Conservation (phyloP, 176 grass and related monocot genomes). For the Pontederia paniculata region DNA sequence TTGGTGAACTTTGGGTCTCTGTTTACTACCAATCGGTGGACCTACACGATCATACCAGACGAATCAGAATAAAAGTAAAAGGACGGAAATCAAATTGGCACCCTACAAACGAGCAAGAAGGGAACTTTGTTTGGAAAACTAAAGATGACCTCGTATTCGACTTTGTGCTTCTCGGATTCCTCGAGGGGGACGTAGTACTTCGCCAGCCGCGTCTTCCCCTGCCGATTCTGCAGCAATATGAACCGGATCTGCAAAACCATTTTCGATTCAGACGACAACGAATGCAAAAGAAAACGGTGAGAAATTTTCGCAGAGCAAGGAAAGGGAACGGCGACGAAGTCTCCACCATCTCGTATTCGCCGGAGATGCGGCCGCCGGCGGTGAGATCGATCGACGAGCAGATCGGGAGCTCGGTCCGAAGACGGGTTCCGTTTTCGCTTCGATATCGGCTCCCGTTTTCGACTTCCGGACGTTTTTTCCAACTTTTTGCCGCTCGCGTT, state of each 20-base stretch:
- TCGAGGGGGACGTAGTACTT: constrained; percentile 98
- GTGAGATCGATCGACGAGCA: no score
- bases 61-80: neutral
- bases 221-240: constrained; percentile 90
- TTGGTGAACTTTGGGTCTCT: constrained; percentile 97
- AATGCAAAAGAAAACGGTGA: no score
- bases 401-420: no score
- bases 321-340: no score
- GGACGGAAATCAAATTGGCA: neutral
- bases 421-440: no score
- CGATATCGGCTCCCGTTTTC: no score
- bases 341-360: no score
- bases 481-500: no score
- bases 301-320: no score
- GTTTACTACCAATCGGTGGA: constrained; percentile 89
- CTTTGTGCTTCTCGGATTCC: constrained; percentile 99
- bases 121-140: neutral
- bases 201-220: constrained; percentile 94
- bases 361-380: no score
- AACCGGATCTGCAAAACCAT: constrained; percentile 66
- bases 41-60: constrained; percentile 23
- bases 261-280: no score
- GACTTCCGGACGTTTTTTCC: no score
- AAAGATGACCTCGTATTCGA: constrained; percentile 79
- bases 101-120: neutral